Base-by-base conservation (phyloP, 2,329 filamentous ascomycete genomes). In the Aspergillus hortae region DNA sequence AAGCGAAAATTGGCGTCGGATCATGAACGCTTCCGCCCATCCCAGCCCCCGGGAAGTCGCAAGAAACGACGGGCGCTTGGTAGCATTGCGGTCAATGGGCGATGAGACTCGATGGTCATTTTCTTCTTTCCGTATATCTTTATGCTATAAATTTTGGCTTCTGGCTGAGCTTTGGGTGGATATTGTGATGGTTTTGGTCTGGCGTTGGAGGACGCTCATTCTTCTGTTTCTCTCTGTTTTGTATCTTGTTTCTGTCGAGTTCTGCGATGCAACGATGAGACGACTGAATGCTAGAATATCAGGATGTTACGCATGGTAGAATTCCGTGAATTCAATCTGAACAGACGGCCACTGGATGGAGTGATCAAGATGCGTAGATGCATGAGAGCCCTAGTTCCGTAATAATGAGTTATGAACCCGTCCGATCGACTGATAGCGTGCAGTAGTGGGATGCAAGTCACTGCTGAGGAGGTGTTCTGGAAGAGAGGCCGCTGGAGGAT, bases 1-100 rank as follows among this genome's bases (percentile, higher is more conserved):
- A 87, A 87, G 69, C 84, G 85, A 63, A 97, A 96, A 75, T 84
- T 97, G 56, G 85, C 83, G 6, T 90, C 94, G 62, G 94, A 97
- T 35, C 68, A 73, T 56, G 69, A 74, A 44, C 66, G 71, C 51
- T 74, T 74, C 51, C 66, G 67, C 12, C 62, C 66, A 5, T 57
- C 51, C 19, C 61, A 63, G 44, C 61, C 61, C 23, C 54, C 48
- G 1, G 56, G 54, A 12, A 52, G 58, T 42, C 61, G 56, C 14
- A 66, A 63, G 51, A 59, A 66, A 41, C 67, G 69, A 35, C 67
- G 67, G 23, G 67, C 61, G 4, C 57, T 72, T 51, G 60, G 66
- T 15, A 51, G 56, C 33, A 61, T 72, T 44, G 51, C 58, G 49
- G 49, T 56, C 30, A 69, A 68, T 52, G 64, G 57, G 51, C 59